Base-by-base conservation (phyloP, 805 yeast species). In the Pichia occidentalis region DNA sequence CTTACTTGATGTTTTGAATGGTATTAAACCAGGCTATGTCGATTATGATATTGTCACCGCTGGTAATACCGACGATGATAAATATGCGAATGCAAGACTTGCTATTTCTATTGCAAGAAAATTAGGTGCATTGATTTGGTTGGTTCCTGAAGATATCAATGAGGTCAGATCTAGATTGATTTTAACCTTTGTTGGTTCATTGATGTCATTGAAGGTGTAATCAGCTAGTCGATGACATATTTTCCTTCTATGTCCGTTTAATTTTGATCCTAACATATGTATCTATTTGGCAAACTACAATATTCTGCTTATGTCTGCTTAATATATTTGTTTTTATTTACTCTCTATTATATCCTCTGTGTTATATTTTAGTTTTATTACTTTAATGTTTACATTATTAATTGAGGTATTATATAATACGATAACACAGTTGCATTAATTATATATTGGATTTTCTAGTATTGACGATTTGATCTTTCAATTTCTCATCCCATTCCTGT, bases 61-160 rank as follows among this genome's bases (percentile, higher is more conserved):
- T 35, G 95, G 95, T 29, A 60, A 64, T 29, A 77, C 83, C 24
- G 92, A 82, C 13, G 95, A 86, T 44, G 95, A 90, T 48, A 75
- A 72, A 56, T 86, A 86, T 57, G 95, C 95, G 28, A 92, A 92
- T 59, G 98, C 97, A 16, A 83, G 85, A 68, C 74, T 92, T 59
- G 98, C 98, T 16, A 92, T 92, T 58, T 92, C 97, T 2, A 92
- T 92, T 55, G 98, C 98, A 24, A 83, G 98, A 73, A 92, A 92
- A 64, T 68, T 92, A 51, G 98, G 98, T 45, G 98, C 96, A 28
- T 76, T 92, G 59, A 92, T 92, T 55, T 92, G 97, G 97, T 73
- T 92, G 51, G 96, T 92, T n/a, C 98, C 98, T n/a, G 98, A 92
- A 63, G 98, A 92, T 66, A 92, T 92, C 54, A 84, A 80, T 53